These are phyloP conservation scores for Anacardium occidentale DNA, from an alignment of 345 rosid genomes.

Conservation along the genomic window DNA sequence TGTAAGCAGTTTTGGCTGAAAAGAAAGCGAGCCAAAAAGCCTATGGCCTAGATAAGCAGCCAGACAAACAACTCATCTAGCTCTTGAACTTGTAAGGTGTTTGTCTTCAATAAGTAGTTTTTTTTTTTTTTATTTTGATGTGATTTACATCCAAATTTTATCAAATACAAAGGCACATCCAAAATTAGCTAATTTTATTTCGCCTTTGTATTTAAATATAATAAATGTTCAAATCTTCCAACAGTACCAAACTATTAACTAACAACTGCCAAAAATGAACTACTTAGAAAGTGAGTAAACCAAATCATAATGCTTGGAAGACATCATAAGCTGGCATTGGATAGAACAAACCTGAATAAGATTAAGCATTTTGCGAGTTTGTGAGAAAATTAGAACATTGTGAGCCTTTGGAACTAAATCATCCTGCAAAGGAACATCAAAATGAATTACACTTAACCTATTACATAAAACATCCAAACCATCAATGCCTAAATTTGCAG, in stretches of 20 bases:
- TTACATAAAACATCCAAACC: constrained; percentile 10
- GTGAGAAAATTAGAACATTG: constrained; percentile 90
- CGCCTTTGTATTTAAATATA: background rate
- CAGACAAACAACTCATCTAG: constrained; percentile 1
- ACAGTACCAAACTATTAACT: background rate
- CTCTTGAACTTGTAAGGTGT: background rate
- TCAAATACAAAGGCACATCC: background rate
- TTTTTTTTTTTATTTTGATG: no score
- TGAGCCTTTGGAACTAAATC: constrained; percentile 89
- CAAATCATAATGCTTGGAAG: constrained; percentile 8
- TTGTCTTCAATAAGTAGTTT: background rate
- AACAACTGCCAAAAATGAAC: background rate
- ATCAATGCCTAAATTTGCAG: constrained; percentile 13
- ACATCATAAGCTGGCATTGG: constrained; percentile 16
- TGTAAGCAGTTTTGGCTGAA: background rate
- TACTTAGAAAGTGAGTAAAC: constrained; percentile 2
- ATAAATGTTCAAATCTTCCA: background rate
- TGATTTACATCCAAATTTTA: background rate
- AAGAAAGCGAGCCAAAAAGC: background rate
- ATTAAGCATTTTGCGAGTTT: constrained; percentile 95
- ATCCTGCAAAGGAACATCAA: constrained; percentile 43
- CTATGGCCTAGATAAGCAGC: background rate
- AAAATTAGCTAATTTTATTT: background rate
- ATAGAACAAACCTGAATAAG: constrained; percentile 75
- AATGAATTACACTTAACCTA: constrained; percentile 20